Evolutionary conservation across 148 eudicot genomes (phyloP).

Genomic region (Bassia scoparia): DNA sequence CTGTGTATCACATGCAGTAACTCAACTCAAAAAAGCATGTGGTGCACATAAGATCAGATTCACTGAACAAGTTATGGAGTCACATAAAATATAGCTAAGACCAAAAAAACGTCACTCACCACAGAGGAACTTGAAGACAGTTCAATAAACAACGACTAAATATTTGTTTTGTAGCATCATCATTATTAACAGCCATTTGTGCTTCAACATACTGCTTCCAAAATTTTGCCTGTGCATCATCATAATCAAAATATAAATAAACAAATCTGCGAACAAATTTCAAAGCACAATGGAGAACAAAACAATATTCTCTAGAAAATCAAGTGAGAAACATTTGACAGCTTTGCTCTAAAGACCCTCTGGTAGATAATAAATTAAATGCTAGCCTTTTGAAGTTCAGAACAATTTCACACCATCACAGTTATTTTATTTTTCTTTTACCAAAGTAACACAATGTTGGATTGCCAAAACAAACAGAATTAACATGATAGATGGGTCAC

Average conservation of each 20-base stretch:
- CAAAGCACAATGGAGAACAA: not conserved
- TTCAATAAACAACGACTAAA: conserved; percentile 88
- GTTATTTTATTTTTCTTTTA: too few species aligned
- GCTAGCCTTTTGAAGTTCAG: not conserved
- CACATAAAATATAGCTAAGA: not conserved
- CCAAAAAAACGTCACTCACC: conserved; percentile 41
- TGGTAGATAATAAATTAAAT: not conserved
- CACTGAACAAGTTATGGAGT: not conserved
- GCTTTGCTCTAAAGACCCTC: not conserved
- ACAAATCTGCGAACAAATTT: too few species aligned
- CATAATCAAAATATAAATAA: not conserved
- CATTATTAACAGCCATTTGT: conserved; percentile 81
- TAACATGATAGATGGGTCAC: not conserved
- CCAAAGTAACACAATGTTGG: not conserved
- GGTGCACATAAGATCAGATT: not conserved
- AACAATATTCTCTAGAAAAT: conserved; percentile 1
- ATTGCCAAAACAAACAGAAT: not conserved
- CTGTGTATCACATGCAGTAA: not conserved
- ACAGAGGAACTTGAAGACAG: conserved; percentile 87
- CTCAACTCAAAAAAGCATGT: conserved; percentile 1
- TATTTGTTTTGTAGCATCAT: conserved; percentile 85
- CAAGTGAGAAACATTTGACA: not conserved
- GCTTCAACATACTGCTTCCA: conserved; percentile 99
- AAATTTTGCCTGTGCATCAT: conserved; percentile 61
- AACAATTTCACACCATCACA: not conserved